phyloP scores from a whole-genome alignment of 1,284 basidiomycete genomes.

The Marasmius sp. region DNA sequence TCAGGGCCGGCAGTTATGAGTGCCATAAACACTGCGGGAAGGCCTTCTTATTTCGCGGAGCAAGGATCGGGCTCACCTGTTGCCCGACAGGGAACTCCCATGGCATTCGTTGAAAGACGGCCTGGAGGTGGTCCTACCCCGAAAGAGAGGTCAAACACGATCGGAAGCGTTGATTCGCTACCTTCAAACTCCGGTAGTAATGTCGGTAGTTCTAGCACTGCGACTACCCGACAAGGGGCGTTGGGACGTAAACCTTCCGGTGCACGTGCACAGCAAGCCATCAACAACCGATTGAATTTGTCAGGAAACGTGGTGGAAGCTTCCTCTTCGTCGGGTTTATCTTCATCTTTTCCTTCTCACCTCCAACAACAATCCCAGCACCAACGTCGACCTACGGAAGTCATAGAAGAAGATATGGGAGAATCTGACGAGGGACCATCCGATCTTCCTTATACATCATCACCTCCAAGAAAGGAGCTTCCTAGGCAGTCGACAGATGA shows the following conservation, averaged over 20 bases:
- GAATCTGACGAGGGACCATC: background rate
- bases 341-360: background rate
- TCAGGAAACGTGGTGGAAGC: background rate
- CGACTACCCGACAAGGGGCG: conserved; percentile 30
- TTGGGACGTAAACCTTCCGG: conserved; percentile 79
- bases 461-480: background rate
- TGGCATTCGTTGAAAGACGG: conserved; percentile 32
- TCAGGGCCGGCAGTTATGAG: background rate
- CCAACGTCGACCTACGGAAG: conserved; percentile 3
- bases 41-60: conserved; percentile 10
- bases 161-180: background rate
- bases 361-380: conserved; percentile 6
- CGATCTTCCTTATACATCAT: background rate
- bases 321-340: background rate
- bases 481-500: background rate
- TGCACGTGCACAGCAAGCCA: conserved; percentile 66
- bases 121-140: conserved; percentile 8
- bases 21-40: conserved; percentile 11
- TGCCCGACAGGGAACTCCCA: conserved; percentile 37
- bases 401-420: conserved; percentile 15
- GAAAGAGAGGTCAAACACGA: background rate
- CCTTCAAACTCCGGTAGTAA: conserved; percentile 8
- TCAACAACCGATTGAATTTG: background rate
- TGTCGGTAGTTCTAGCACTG: background rate
- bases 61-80: conserved; percentile 17